Conservation (phyloP, 1,284 basidiomycete species). For the Irpex lacteus region DNA sequence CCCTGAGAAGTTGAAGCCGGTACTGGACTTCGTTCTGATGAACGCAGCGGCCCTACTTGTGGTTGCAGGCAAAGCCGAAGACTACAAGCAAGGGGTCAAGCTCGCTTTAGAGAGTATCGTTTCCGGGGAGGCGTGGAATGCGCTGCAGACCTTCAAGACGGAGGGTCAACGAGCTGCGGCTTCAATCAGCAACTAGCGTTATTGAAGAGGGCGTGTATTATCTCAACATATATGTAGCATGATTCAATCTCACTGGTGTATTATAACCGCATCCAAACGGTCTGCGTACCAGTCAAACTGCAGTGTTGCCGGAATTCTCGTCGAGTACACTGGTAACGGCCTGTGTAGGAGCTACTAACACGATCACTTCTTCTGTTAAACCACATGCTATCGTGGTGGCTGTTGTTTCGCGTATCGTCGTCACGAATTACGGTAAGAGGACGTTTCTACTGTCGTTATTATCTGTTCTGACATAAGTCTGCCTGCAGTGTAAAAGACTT, state of each 20-base stretch:
- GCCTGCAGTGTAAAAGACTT: no score
- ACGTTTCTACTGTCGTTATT: not conserved
- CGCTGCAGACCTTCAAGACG: constrained; percentile 54
- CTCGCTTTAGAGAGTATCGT: constrained; percentile 73
- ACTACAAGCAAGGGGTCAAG: constrained; percentile 71
- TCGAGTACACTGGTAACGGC: no score
- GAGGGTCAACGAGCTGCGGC: constrained; percentile 17
- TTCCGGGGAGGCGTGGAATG: constrained; percentile 74
- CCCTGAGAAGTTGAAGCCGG: constrained; percentile 52
- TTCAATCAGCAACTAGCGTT: not conserved
- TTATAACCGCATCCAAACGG: not conserved
- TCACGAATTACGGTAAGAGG: not conserved
- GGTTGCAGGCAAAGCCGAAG: constrained; percentile 69
- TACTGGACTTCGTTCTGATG: constrained; percentile 82
- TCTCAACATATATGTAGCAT: not conserved
- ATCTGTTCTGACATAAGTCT: not conserved
- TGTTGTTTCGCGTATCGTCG: no score
- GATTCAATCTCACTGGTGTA: not conserved
- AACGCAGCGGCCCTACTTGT: constrained; percentile 84
- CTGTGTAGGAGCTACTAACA: no score
- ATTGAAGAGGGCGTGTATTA: not conserved
- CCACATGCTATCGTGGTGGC: no score
- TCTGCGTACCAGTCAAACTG: no score
- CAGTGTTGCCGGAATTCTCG: no score
- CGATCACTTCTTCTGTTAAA: no score